Percentiles rank a stretch among this genome's conserved stretches.
phyloP scores from a whole-genome alignment of 2,329 filamentous ascomycete genomes.

The Blumeria graminis region DNA sequence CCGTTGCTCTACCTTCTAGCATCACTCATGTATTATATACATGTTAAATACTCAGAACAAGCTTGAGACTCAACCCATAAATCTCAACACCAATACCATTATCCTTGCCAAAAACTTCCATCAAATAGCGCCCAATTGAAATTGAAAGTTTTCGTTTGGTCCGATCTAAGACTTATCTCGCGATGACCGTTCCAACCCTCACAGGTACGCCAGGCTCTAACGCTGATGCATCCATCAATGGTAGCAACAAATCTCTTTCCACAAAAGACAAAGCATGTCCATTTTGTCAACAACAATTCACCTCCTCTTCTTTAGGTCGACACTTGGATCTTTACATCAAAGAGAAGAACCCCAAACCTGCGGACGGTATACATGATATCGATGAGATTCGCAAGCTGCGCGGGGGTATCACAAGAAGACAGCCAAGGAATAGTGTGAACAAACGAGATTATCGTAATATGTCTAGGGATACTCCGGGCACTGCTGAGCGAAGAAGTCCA shows the following conservation, averaged over 20 bases:
- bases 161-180: background rate
- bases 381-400: constrained; percentile 68
- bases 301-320: constrained; percentile 75
- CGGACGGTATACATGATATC: constrained; percentile 75
- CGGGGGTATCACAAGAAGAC: constrained; percentile 64
- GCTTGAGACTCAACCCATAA: too few relatives aligned
- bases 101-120: too few relatives aligned
- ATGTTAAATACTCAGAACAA: too few relatives aligned
- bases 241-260: constrained; percentile 6
- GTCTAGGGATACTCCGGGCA: constrained; percentile 22
- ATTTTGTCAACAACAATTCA: constrained; percentile 75
- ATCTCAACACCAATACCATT: too few relatives aligned
- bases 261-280: constrained; percentile 68
- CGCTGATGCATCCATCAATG: background rate
- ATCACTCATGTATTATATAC: too few relatives aligned
- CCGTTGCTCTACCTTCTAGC: too few relatives aligned
- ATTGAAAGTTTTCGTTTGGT: too few relatives aligned
- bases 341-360: constrained; percentile 68
- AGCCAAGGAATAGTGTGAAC: constrained; percentile 40
- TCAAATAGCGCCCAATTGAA: too few relatives aligned
- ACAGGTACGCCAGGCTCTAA: background rate
- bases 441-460: constrained; percentile 34
- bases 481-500: constrained; percentile 14
- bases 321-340: constrained; percentile 90
- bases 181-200: background rate